Evolutionary conservation across 495 filamentous ascomycete species (phyloP).

Genomic region (Glarea lozoyensis): DNA sequence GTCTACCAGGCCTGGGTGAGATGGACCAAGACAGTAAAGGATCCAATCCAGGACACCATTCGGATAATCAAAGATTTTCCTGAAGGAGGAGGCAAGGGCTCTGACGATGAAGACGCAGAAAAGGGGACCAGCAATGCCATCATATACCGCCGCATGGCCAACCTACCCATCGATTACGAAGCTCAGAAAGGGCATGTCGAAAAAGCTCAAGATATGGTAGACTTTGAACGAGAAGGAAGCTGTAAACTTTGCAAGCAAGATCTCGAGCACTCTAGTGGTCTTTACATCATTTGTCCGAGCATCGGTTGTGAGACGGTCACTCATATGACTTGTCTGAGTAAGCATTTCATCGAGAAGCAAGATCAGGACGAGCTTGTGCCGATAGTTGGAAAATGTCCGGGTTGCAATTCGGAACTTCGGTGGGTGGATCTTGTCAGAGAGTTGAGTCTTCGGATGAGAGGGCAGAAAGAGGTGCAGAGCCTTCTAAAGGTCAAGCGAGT

Average conservation of each 20-base stretch:
- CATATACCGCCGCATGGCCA: slow-evolving; percentile 7
- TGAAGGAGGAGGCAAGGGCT: slow-evolving; percentile 3
- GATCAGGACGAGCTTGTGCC: slow-evolving; percentile 51
- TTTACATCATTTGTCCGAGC: slow-evolving; percentile 64
- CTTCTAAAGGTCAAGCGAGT: slow-evolving; percentile 45
- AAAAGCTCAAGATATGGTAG: slow-evolving; percentile 59
- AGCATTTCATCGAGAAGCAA: slow-evolving; percentile 42
- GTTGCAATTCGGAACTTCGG: slow-evolving; percentile 48
- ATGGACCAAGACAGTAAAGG: slow-evolving; percentile 42
- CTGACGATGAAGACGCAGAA: slow-evolving; percentile 10
- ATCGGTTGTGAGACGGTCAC: slow-evolving; percentile 53
- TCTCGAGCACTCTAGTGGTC: slow-evolving; percentile 36
- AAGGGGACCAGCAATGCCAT: slow-evolving; percentile 3
- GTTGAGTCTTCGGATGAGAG: slow-evolving; percentile 60
- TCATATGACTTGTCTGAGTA: slow-evolving; percentile 73
- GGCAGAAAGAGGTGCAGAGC: slow-evolving; percentile 52
- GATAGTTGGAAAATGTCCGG: slow-evolving; percentile 60
- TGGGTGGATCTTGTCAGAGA: slow-evolving; percentile 83
- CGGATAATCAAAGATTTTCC: slow-evolving; percentile 47
- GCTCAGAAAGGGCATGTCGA: slow-evolving; percentile 57
- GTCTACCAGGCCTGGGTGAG: slow-evolving; percentile 58
- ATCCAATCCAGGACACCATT: slow-evolving; percentile 39
- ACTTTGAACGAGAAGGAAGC: slow-evolving; percentile 41
- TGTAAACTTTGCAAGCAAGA: slow-evolving; percentile 57
- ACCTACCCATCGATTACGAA: slow-evolving; percentile 44